Percentiles rank a stretch among this genome's conserved stretches.
phyloP scores from a whole-genome alignment of 2,329 filamentous ascomycete genomes.

The Neobulgaria alba region DNA sequence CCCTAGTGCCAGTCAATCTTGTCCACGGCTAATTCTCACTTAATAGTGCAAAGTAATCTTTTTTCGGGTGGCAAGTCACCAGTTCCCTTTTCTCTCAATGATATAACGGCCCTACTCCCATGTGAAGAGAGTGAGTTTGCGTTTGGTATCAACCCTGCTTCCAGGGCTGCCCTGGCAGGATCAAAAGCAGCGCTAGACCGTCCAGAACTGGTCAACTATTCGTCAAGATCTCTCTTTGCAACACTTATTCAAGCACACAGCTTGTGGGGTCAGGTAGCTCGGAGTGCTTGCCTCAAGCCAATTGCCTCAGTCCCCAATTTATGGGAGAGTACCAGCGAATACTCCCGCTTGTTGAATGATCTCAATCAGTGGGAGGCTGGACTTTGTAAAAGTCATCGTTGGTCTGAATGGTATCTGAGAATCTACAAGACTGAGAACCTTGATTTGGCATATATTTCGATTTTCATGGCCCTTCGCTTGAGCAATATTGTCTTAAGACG shows the following conservation, averaged over 20 bases:
- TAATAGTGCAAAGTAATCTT: not conserved
- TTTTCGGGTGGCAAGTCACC: not conserved
- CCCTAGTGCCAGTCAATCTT: not conserved
- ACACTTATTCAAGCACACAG: slow-evolving; percentile 32
- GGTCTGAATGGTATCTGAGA: not conserved
- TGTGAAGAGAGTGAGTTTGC: slow-evolving; percentile 33
- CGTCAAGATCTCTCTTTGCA: slow-evolving; percentile 31
- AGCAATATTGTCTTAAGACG: not conserved
- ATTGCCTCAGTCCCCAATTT: slow-evolving; percentile 7
- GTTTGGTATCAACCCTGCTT: slow-evolving; percentile 26
- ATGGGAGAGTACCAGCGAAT: slow-evolving; percentile 25
- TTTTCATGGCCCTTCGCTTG: not conserved
- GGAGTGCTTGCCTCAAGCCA: slow-evolving; percentile 21
- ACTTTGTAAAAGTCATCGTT: not conserved
- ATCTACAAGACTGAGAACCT: not conserved
- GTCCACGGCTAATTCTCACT: not conserved
- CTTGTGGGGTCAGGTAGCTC: slow-evolving; percentile 31
- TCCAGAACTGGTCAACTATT: slow-evolving; percentile 19
- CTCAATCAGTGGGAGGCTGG: slow-evolving; percentile 8
- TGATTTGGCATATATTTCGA: not conserved
- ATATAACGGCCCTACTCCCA: slow-evolving; percentile 5
- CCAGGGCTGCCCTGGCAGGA: slow-evolving; percentile 28
- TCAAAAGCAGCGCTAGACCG: slow-evolving; percentile 26
- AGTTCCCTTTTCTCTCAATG: not conserved
- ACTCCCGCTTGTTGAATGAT: slow-evolving; percentile 14